Conservation (phyloP, 768 basidiomycete species). For the Amanita rubescens region DNA sequence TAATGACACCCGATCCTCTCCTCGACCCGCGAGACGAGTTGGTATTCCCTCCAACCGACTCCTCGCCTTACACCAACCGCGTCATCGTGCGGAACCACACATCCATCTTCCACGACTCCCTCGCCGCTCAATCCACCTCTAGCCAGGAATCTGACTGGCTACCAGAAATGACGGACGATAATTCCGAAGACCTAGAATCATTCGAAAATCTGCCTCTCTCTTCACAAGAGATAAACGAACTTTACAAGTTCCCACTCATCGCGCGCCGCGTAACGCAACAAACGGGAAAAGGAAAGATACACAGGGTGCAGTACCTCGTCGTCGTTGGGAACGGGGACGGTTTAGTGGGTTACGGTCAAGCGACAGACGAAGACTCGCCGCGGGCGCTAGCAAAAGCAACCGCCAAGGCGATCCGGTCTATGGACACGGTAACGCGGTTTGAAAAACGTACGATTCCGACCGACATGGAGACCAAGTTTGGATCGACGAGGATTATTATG, state of each 20-base stretch:
- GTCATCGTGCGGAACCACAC: constrained; percentile 65
- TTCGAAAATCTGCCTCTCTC: constrained; percentile 20
- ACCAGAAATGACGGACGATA: constrained; percentile 21
- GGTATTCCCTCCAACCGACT: constrained; percentile 44
- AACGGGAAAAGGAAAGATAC: constrained; percentile 90
- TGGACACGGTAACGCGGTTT: constrained; percentile 94
- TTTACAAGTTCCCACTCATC: constrained; percentile 37
- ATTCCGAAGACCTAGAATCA: constrained; percentile 21
- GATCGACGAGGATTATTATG: constrained; percentile 72
- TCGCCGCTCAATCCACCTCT: constrained; percentile 21
- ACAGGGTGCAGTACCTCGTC: constrained; percentile 50
- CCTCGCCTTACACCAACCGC: constrained; percentile 50
- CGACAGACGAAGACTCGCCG: constrained; percentile 54
- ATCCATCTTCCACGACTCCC: constrained; percentile 50
- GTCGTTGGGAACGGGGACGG: constrained; percentile 82
- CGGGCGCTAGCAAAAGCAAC: constrained; percentile 53
- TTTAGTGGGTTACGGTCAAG: constrained; percentile 76
- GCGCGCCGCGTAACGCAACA: constrained; percentile 70
- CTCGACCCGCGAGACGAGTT: constrained; percentile 53
- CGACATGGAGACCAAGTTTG: constrained; percentile 78
- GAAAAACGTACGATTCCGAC: constrained; percentile 95
- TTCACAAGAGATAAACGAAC: constrained; percentile 12
- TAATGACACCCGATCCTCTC: constrained; percentile 54
- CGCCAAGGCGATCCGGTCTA: constrained; percentile 67
- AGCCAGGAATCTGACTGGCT: constrained; percentile 20